Percentiles rank a stretch among this genome's conserved stretches.
These are phyloP conservation scores for Santalum album DNA, from an alignment of 164 flowering plant genomes.

Conservation along the genomic window DNA sequence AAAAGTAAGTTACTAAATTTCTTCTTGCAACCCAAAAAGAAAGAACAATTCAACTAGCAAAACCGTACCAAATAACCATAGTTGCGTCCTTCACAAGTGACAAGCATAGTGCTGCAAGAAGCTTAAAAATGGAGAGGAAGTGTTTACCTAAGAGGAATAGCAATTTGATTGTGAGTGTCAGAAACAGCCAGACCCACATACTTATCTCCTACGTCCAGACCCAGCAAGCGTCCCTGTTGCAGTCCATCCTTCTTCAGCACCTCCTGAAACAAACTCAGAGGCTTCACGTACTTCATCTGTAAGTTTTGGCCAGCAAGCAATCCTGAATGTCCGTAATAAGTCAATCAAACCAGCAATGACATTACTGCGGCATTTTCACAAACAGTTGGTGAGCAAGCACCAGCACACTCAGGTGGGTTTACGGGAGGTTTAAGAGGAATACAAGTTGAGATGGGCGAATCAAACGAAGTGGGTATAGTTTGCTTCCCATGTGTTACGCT, in stretches of 20 bases:
- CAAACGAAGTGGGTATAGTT: too few relatives aligned
- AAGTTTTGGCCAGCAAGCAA: not conserved
- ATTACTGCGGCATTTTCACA: not conserved
- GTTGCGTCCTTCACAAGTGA: not conserved
- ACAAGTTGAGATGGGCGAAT: too few relatives aligned
- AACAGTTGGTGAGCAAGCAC: not conserved
- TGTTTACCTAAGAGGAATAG: constrained; percentile 63
- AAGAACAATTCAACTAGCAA: too few relatives aligned
- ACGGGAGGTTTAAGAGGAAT: constrained; percentile 11
- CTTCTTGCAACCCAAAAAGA: too few relatives aligned
- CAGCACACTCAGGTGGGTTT: not conserved
- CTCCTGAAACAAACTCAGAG: constrained; percentile 42
- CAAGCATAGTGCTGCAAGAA: not conserved
- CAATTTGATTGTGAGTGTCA: constrained; percentile 45
- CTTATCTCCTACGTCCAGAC: constrained; percentile 81
- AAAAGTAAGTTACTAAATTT: too few relatives aligned
- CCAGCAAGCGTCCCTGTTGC: constrained; percentile 52
- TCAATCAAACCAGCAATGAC: too few relatives aligned
- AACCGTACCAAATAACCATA: too few relatives aligned
- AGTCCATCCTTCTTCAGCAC: constrained; percentile 24
- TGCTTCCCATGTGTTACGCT: too few relatives aligned
- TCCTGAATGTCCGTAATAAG: too few relatives aligned
- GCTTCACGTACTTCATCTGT: constrained; percentile 62
- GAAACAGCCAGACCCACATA: constrained; percentile 84
- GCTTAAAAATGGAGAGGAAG: not conserved